Evolutionary conservation across 768 basidiomycete species (phyloP).

Genomic region (Kwoniella shandongensis): DNA sequence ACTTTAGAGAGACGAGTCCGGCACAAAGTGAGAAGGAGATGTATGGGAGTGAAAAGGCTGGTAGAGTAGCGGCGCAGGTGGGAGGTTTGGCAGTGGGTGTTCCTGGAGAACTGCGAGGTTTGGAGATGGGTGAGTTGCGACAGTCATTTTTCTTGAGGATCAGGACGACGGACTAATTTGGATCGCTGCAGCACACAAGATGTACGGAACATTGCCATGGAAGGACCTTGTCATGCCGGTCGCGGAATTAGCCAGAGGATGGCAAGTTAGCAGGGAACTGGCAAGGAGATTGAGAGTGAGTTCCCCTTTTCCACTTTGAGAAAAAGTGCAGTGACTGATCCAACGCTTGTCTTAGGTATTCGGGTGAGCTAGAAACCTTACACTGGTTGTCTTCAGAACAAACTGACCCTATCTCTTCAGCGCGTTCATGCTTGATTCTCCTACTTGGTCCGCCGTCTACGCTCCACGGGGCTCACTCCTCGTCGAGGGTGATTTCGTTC

Average conservation of each 20-base stretch:
- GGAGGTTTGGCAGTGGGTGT: slow-evolving; percentile 88
- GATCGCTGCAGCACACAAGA: slow-evolving; percentile 61
- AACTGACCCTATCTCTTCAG: slow-evolving; percentile 9
- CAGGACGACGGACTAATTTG: neutral
- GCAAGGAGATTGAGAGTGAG: slow-evolving; percentile 69
- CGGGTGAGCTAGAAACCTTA: slow-evolving; percentile 34
- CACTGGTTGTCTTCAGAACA: too few species aligned
- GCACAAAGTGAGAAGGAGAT: slow-evolving; percentile 70
- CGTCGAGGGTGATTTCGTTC: slow-evolving; percentile 71
- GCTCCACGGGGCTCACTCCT: slow-evolving; percentile 72
- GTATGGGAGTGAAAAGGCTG: slow-evolving; percentile 63
- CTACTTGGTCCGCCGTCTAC: slow-evolving; percentile 81
- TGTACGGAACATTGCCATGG: slow-evolving; percentile 85
- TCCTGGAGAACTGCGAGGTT: slow-evolving; percentile 84
- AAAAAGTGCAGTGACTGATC: too few species aligned
- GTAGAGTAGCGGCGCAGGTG: slow-evolving; percentile 57
- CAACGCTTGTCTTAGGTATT: slow-evolving; percentile 19
- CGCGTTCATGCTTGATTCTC: slow-evolving; percentile 51
- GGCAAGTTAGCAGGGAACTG: slow-evolving; percentile 76
- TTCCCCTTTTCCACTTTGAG: too few species aligned
- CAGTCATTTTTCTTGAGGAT: neutral
- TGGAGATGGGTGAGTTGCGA: slow-evolving; percentile 60
- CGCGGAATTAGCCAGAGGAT: slow-evolving; percentile 71
- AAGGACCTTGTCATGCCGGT: slow-evolving; percentile 71
- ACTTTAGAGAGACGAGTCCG: slow-evolving; percentile 88